These are phyloP conservation scores for Amoebophrya sp. DNA, from an alignment of 169 alveolate species.

Conservation along the genomic window DNA sequence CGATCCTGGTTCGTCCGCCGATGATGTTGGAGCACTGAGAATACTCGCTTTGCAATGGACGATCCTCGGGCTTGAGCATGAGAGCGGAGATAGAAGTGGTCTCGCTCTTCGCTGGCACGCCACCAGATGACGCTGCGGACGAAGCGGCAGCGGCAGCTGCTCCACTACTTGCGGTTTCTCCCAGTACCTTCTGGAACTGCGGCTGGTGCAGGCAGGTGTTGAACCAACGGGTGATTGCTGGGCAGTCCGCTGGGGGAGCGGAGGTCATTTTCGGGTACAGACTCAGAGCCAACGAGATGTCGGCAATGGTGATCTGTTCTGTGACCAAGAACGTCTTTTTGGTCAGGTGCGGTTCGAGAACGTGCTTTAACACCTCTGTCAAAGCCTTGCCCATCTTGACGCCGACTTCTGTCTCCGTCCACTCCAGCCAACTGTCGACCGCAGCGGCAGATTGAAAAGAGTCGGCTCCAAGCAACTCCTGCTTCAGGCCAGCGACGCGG, in stretches of 20 bases:
- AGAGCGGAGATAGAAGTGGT: too few species aligned
- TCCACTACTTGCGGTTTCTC: neutral
- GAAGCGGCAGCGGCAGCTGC: neutral
- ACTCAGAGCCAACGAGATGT: neutral
- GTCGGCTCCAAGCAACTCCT: too few species aligned
- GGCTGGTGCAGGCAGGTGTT: constrained; percentile 24
- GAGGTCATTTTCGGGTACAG: neutral
- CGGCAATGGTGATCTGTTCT: neutral
- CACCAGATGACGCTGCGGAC: neutral
- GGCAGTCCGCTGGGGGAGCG: neutral
- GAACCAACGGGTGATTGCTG: neutral
- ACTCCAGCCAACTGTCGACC: neutral
- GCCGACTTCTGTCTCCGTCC: neutral
- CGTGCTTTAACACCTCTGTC: neutral
- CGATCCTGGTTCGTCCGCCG: constrained; percentile 6
- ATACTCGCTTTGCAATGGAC: neutral
- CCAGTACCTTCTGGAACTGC: neutral
- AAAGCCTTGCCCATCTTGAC: neutral
- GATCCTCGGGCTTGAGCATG: constrained; percentile 24
- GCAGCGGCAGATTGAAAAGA: too few species aligned
- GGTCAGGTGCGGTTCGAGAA: neutral
- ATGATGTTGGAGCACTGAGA: neutral
- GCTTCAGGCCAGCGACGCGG: too few species aligned
- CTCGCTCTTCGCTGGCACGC: too few species aligned
- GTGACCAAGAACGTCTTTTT: neutral